Conservation (phyloP, 108 stramenopile species). For the Cyclotella kingstonii region DNA sequence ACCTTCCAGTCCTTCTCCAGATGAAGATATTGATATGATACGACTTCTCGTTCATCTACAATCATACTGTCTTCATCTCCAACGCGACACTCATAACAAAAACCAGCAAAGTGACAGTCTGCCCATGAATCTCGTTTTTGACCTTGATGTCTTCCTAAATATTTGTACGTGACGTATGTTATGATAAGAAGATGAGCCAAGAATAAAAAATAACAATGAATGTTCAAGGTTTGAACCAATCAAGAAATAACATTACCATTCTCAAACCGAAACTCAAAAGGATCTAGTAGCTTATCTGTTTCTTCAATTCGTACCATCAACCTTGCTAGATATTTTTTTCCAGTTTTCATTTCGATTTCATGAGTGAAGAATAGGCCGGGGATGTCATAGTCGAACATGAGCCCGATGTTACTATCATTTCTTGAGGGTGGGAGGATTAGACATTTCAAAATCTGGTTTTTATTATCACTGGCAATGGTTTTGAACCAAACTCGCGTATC, state of each 20-base stretch:
- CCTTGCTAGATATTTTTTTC: slow-evolving; percentile 3
- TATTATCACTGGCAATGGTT: slow-evolving; percentile 11
- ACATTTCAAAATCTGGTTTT: slow-evolving; percentile 1
- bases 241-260: not conserved
- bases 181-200: not conserved
- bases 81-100: slow-evolving; percentile 9
- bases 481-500: slow-evolving; percentile 9
- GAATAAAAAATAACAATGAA: not conserved
- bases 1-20: not conserved
- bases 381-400: slow-evolving; percentile 13
- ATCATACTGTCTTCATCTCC: not conserved
- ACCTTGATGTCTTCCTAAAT: not conserved
- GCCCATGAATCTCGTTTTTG: not conserved
- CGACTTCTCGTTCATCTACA: slow-evolving; percentile 4
- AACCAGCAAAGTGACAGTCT: not conserved
- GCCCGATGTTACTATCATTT: slow-evolving; percentile 9
- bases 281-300: slow-evolving; percentile 8
- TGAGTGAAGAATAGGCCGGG: slow-evolving; percentile 9
- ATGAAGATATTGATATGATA: slow-evolving; percentile 4
- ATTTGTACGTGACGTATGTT: not conserved
- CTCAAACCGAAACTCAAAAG: slow-evolving; percentile 29
- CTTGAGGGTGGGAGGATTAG: slow-evolving; percentile 25
- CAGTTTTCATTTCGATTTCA: slow-evolving; percentile 3
- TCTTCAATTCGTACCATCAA: slow-evolving; percentile 6
- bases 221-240: not conserved